A percentile compares a stretch with the other conserved stretches of the same genome.
Evolutionary conservation across 306 rosid species (phyloP).

Genomic region (Leucaena leucocephala): DNA sequence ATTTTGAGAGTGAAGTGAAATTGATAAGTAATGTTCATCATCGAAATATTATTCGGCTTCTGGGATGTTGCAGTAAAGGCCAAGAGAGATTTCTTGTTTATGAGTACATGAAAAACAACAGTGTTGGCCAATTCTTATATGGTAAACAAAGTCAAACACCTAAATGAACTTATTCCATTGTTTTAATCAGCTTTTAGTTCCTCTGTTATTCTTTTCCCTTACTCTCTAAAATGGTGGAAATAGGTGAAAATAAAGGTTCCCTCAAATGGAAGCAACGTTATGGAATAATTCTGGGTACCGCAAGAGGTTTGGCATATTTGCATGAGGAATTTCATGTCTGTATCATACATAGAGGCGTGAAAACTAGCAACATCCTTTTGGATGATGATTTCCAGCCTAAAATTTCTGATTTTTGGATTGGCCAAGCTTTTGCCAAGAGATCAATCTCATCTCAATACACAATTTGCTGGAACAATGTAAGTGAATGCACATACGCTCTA

Average conservation of each 20-base stretch:
- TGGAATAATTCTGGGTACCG: neutral
- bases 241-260: neutral
- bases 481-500: neutral
- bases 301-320: neutral
- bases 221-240: neutral
- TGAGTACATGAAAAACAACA: neutral
- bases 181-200: neutral
- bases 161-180: neutral
- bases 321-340: neutral
- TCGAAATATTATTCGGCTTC: neutral
- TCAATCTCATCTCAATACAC: neutral
- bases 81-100: neutral
- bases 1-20: neutral
- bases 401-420: neutral
- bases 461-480: neutral
- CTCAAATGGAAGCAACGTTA: neutral
- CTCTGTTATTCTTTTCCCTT: neutral
- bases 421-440: neutral
- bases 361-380: neutral
- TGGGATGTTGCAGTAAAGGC: neutral
- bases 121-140: neutral
- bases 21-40: neutral
- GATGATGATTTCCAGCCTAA: neutral
- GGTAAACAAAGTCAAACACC: neutral
- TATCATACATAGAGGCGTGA: neutral